phyloP scores from a whole-genome alignment of 192 early-diverging fungal genomes.

The Pilaira anomala region DNA sequence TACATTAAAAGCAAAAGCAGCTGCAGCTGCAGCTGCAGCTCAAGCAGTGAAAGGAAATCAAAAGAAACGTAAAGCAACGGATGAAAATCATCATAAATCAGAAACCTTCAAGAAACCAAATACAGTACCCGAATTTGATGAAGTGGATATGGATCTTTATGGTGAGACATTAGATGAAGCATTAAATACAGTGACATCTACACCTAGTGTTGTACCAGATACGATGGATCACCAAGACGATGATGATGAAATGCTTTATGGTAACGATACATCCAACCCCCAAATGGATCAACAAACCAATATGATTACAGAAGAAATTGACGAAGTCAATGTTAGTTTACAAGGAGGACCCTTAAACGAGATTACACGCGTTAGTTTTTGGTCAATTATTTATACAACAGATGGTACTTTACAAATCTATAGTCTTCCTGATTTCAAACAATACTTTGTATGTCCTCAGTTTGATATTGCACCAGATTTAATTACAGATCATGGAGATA shows the following conservation, averaged over 20 bases:
- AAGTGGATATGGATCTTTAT: conserved; percentile 45
- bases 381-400: conserved; percentile 62
- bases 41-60: background rate
- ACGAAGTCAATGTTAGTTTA: conserved; percentile 42
- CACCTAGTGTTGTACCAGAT: background rate
- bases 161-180: conserved; percentile 23
- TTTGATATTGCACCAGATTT: conserved; percentile 60
- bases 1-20: background rate
- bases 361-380: conserved; percentile 45
- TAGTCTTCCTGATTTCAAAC: conserved; percentile 50
- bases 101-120: background rate
- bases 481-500: conserved; percentile 38
- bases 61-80: conserved; percentile 9
- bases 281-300: background rate
- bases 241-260: conserved; percentile 51
- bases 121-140: conserved; percentile 41
- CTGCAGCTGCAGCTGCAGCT: background rate
- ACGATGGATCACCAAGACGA: conserved; percentile 37
- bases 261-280: background rate
- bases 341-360: conserved; percentile 17
- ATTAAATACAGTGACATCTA: background rate
- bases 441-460: conserved; percentile 53
- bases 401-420: conserved; percentile 61
- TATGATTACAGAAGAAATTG: conserved; percentile 20
- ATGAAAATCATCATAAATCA: background rate